Percentiles rank a stretch among this genome's conserved stretches.
These are phyloP conservation scores for Clonostachys byssicola DNA, from an alignment of 2,329 filamentous ascomycete genomes.

Conservation along the genomic window DNA sequence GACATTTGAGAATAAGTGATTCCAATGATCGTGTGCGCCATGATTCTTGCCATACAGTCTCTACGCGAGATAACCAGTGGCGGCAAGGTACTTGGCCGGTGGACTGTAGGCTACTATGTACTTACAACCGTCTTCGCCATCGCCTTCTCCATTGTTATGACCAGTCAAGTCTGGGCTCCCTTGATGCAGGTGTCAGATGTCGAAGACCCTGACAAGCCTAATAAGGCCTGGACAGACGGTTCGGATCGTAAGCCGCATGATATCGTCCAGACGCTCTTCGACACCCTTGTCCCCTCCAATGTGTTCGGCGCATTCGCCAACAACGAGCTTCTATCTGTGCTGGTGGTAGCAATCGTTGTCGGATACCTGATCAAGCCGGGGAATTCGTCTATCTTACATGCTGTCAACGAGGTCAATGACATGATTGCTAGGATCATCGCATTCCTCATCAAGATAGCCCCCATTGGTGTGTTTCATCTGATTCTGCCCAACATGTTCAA, in stretches of 20 bases:
- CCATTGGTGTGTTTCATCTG: constrained; percentile 48
- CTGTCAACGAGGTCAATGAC: constrained; percentile 39
- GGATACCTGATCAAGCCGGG: constrained; percentile 36
- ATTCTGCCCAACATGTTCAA: constrained; percentile 47
- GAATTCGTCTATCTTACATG: constrained; percentile 30
- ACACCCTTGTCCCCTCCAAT: constrained; percentile 44
- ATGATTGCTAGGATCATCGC: constrained; percentile 41
- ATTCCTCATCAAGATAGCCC: constrained; percentile 42
- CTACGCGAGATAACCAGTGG: constrained; percentile 36
- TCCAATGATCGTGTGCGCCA: constrained; percentile 45
- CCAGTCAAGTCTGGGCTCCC: constrained; percentile 39
- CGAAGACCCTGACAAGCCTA: constrained; percentile 16
- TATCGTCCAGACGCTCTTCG: constrained; percentile 42
- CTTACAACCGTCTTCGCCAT: constrained; percentile 44
- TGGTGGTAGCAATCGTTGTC: constrained; percentile 39
- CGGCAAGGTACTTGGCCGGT: constrained; percentile 30
- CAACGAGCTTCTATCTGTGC: constrained; percentile 38
- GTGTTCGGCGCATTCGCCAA: constrained; percentile 39
- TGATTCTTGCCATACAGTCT: constrained; percentile 45
- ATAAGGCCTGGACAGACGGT: constrained; percentile 14
- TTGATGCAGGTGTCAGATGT: constrained; percentile 31
- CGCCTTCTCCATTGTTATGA: constrained; percentile 37
- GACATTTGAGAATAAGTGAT: constrained; percentile 26
- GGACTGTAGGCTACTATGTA: constrained; percentile 45
- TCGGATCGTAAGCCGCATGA: constrained; percentile 30